Evolutionary conservation across 495 filamentous ascomycete species (phyloP).

Genomic region (Cairneyella variabilis): DNA sequence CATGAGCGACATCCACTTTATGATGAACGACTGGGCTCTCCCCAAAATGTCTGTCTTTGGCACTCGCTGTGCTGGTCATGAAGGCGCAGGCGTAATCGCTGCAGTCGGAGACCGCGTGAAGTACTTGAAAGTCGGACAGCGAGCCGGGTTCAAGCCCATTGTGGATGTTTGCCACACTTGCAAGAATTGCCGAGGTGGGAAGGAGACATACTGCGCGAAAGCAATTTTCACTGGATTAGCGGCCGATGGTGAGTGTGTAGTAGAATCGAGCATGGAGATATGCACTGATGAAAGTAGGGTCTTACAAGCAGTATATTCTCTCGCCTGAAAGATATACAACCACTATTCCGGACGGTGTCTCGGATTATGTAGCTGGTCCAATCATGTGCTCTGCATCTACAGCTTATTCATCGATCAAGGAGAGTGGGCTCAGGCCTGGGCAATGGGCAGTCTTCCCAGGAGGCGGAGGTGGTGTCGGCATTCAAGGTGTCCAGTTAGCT

Average conservation of each 20-base stretch:
- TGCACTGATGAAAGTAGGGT: slow-evolving; percentile 22
- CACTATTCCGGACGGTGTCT: slow-evolving; percentile 38
- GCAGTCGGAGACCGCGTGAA: slow-evolving; percentile 48
- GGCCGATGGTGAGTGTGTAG: slow-evolving; percentile 27
- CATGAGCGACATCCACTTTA: slow-evolving; percentile 46
- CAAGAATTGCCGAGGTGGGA: slow-evolving; percentile 40
- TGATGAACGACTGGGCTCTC: slow-evolving; percentile 40
- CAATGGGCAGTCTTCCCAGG: slow-evolving; percentile 43
- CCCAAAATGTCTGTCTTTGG: slow-evolving; percentile 46
- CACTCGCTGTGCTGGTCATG: slow-evolving; percentile 48
- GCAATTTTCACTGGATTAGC: slow-evolving; percentile 35
- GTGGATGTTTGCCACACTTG: slow-evolving; percentile 47
- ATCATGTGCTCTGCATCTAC: slow-evolving; percentile 44
- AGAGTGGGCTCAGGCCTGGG: slow-evolving; percentile 33
- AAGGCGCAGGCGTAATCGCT: slow-evolving; percentile 54
- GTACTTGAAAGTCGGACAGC: slow-evolving; percentile 47
- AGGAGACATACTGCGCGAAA: slow-evolving; percentile 39
- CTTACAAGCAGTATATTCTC: slow-evolving; percentile 38
- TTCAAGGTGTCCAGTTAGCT: slow-evolving; percentile 27
- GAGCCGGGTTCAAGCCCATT: slow-evolving; percentile 51
- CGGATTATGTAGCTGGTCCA: slow-evolving; percentile 38
- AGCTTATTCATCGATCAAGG: slow-evolving; percentile 36
- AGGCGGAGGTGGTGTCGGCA: slow-evolving; percentile 25
- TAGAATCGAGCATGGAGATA: not conserved
- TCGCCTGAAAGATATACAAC: slow-evolving; percentile 39